Conservation (phyloP, 2,329 filamentous ascomycete species). For the Chrysosporium keratinophilum region DNA sequence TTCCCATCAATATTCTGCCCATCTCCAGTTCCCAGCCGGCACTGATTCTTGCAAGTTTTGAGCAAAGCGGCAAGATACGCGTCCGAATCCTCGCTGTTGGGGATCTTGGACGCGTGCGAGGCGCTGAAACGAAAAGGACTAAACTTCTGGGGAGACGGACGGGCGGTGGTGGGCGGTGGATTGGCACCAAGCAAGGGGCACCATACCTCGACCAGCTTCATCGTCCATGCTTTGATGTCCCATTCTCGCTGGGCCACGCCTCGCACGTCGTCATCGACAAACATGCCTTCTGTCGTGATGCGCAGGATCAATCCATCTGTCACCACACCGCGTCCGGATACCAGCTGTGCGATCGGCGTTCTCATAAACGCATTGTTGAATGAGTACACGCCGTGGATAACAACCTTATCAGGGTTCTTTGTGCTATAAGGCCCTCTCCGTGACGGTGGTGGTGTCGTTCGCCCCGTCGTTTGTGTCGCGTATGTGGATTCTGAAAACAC, state of each 20-base stretch:
- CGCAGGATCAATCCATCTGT: conserved; percentile 87
- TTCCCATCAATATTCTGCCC: conserved; percentile 21
- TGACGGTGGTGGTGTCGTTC: conserved; percentile 73
- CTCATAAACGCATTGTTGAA: conserved; percentile 84
- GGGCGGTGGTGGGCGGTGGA: conserved; percentile 27
- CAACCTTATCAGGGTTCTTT: conserved; percentile 88
- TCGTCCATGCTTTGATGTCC: conserved; percentile 97
- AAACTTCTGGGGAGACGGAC: conserved; percentile 21
- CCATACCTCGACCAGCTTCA: conserved; percentile 86
- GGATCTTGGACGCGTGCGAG: conserved; percentile 41
- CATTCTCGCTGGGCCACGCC: conserved; percentile 90
- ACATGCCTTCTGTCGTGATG: conserved; percentile 87
- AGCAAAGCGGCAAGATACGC: conserved; percentile 53
- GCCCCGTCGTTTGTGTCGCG: conserved; percentile 71
- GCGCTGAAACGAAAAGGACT: conserved; percentile 35
- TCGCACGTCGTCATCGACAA: conserved; percentile 92
- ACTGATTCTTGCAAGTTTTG: conserved; percentile 54
- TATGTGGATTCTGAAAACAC: conserved; percentile 78
- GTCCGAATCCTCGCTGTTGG: conserved; percentile 57
- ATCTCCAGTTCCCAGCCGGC: conserved; percentile 39
- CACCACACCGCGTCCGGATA: conserved; percentile 72
- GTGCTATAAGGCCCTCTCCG: conserved; percentile 70
- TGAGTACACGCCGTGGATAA: conserved; percentile 83
- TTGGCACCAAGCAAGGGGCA: conserved; percentile 51
- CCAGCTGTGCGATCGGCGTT: conserved; percentile 80